phyloP scores from a whole-genome alignment of 768 basidiomycete species.

The Tylopilus intermedius region DNA sequence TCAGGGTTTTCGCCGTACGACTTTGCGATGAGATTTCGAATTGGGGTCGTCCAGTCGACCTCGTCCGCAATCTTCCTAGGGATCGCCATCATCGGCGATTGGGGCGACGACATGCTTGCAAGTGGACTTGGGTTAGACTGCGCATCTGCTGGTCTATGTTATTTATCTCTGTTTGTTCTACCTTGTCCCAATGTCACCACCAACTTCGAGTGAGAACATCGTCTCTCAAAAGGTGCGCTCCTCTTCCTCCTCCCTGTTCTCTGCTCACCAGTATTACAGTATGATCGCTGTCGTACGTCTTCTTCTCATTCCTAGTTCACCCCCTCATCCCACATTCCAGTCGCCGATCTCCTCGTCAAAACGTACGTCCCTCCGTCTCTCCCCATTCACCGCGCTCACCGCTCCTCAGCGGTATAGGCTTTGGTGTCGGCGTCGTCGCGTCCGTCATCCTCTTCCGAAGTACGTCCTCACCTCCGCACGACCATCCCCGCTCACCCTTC shows the following conservation, averaged over 20 bases:
- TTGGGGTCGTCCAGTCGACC: conserved; percentile 91
- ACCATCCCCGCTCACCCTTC: conserved; percentile 7
- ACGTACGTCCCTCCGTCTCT: conserved; percentile 46
- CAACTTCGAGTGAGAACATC: conserved; percentile 83
- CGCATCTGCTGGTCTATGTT: conserved; percentile 8
- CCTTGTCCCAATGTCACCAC: conserved; percentile 44
- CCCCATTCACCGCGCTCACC: conserved; percentile 3
- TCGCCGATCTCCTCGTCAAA: conserved; percentile 84
- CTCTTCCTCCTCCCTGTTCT: background rate
- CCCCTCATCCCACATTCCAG: conserved; percentile 25
- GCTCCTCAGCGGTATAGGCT: conserved; percentile 69
- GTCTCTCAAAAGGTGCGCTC: conserved; percentile 76
- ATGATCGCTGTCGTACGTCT: conserved; percentile 79
- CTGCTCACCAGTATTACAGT: conserved; percentile 37
- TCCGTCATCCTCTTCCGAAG: conserved; percentile 90
- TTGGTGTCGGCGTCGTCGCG: conserved; percentile 82
- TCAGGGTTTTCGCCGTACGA: conserved; percentile 94
- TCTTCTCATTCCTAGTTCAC: conserved; percentile 26
- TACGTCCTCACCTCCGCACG: conserved; percentile 39
- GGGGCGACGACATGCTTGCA: conserved; percentile 60
- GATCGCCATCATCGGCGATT: conserved; percentile 86
- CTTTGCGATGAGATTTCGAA: conserved; percentile 79
- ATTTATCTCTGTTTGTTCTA: conserved; percentile 15
- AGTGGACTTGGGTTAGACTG: background rate
- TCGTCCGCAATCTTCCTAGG: conserved; percentile 95